Evolutionary conservation across 1,284 basidiomycete genomes (phyloP), one percentile per base, ranked within the genome.

Genomic region (Moesziomyces antarcticus): DNA sequence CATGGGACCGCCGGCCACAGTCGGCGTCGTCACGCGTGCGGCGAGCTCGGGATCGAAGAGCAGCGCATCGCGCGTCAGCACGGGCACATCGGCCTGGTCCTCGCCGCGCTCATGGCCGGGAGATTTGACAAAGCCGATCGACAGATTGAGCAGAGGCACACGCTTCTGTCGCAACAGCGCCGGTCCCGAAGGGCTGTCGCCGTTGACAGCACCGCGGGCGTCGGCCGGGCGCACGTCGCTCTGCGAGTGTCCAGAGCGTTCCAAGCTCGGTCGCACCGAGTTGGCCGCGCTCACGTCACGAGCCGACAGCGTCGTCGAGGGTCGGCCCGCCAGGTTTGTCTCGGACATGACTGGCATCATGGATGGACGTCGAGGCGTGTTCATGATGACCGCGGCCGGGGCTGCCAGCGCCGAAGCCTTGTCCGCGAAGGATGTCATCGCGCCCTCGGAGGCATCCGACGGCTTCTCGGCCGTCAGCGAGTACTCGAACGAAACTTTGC

Each of bases 11-110:
- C 37, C 21, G 5, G 50, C 20, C 22, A 24, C 40, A 3, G 58
- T 44, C 6, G 63, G 51, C 22, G 58, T 53, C 3, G 41, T 43
- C 20, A 62, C 62, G 11, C 57, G 40, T 1, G 58, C 56, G n/a
- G 65, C 65, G 25, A 73, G 51, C n/a, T 64, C 70, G 1, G 70
- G 70, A 24, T 73, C 70, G 30, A 73, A 73, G 16, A 68, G 64
- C 48, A 73, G 48, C 9, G 70, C 70, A n/a, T 73, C 65, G 6
- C 65, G 60, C 43, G 70, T 68, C 35, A 73, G 25, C 18, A 64
- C 70, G 6, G 64, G 64, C 6, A 52, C 42, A 22, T 60, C 53
- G 9, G 41, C 25, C 11, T 46, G 50, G 1, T 68, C 53, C 11
- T 68, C 65, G 6, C 47, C 47, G 21, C 41, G 45, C 50, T 72